phyloP scores from a whole-genome alignment of 352 stramenopile genomes.

The Phytophthora kernoviae region DNA sequence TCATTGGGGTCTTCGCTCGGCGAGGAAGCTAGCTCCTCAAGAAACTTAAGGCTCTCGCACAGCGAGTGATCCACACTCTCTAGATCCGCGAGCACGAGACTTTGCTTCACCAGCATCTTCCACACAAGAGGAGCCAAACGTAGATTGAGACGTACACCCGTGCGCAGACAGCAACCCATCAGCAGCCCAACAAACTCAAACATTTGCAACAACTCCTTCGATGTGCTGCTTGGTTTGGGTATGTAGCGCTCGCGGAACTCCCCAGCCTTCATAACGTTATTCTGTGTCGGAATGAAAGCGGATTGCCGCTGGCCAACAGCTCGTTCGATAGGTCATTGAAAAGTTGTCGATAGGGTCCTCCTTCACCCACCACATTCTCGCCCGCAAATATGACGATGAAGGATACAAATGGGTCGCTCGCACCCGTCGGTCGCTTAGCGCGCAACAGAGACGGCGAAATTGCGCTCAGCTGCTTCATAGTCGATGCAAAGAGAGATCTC shows the following conservation, averaged over 20 bases:
- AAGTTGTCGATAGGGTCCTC: constrained; percentile 77
- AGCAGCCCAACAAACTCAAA: constrained; percentile 80
- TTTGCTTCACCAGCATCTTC: constrained; percentile 84
- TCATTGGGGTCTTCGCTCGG: constrained; percentile 25
- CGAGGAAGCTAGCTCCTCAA: constrained; percentile 33
- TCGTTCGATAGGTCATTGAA: constrained; percentile 82
- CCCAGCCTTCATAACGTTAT: constrained; percentile 71
- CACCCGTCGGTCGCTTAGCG: constrained; percentile 73
- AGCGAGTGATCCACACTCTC: constrained; percentile 66
- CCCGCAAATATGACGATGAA: constrained; percentile 82
- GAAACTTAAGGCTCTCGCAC: constrained; percentile 57
- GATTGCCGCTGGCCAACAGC: constrained; percentile 49
- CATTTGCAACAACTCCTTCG: constrained; percentile 64
- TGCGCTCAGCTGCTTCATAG: constrained; percentile 55
- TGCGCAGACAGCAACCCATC: constrained; percentile 83
- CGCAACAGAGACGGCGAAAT: constrained; percentile 57
- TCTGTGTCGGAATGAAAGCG: constrained; percentile 73
- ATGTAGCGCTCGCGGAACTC: constrained; percentile 75
- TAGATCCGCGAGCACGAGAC: constrained; percentile 57
- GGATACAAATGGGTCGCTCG: constrained; percentile 80
- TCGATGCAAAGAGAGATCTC: constrained; percentile 71
- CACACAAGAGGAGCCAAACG: constrained; percentile 75
- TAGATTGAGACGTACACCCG: constrained; percentile 73
- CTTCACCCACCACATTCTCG: constrained; percentile 83
- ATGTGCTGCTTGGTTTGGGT: constrained; percentile 60